phyloP scores from a whole-genome alignment of 306 rosid species.

The Glycyrrhiza uralensis region DNA sequence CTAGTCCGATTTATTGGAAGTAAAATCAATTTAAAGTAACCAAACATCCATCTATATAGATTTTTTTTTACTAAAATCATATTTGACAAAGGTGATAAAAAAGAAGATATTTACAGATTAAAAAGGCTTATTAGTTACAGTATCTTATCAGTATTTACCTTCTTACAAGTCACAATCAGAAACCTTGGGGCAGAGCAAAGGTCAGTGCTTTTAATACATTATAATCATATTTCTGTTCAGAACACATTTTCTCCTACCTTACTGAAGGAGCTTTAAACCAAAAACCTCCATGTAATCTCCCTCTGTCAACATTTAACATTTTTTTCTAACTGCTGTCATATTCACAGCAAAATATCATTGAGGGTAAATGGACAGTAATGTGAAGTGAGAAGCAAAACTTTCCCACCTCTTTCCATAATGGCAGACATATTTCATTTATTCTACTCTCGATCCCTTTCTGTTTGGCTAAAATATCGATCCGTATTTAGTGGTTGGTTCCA shows the following conservation, averaged over 20 bases:
- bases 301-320: neutral
- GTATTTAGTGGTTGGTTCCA: conserved; percentile 55
- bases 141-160: neutral
- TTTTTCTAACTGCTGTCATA: neutral
- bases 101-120: neutral
- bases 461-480: conserved; percentile 57
- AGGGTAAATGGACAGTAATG: neutral
- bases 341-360: neutral
- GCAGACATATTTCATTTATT: neutral
- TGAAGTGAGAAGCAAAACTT: conserved; percentile 9
- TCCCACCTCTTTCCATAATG: neutral
- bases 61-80: no score
- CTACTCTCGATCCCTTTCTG: conserved; percentile 35
- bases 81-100: no score
- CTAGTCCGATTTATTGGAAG: no score
- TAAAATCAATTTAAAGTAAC: no score
- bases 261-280: neutral
- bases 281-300: neutral
- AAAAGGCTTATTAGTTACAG: neutral
- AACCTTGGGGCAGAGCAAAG: neutral
- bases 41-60: no score
- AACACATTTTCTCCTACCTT: neutral
- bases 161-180: neutral
- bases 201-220: neutral
- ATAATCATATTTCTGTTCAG: conserved; percentile 12